These are phyloP conservation scores for Aspergillus avenaceus DNA, from an alignment of 495 filamentous ascomycete genomes.

Conservation along the genomic window DNA sequence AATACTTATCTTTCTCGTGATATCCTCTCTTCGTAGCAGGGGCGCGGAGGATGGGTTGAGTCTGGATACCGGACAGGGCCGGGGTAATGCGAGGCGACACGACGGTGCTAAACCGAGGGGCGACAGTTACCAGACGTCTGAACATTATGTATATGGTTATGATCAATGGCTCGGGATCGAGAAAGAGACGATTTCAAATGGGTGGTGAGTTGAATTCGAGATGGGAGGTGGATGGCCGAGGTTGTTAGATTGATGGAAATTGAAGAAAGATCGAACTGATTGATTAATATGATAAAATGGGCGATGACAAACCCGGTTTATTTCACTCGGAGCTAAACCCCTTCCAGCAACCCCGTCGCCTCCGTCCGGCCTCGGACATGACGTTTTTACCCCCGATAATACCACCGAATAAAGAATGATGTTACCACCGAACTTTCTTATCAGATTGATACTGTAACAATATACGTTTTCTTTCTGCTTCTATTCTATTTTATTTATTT, in stretches of 20 bases:
- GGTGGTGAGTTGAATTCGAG: neutral
- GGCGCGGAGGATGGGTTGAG: conserved; percentile 28
- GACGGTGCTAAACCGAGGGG: conserved; percentile 44
- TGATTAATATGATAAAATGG: conserved; percentile 6
- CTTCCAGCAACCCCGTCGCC: conserved; percentile 11
- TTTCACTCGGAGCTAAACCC: conserved; percentile 9
- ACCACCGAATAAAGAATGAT: neutral
- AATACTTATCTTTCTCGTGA: conserved; percentile 59
- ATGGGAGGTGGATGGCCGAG: neutral
- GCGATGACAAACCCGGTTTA: conserved; percentile 1
- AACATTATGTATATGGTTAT: conserved; percentile 39
- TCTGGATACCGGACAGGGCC: conserved; percentile 30
- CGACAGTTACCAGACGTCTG: conserved; percentile 46
- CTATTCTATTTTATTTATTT: no score
- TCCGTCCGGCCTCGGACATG: conserved; percentile 19
- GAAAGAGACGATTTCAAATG: neutral
- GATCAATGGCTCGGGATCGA: neutral
- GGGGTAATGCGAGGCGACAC: conserved; percentile 43
- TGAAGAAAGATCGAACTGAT: no score
- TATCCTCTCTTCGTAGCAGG: conserved; percentile 44
- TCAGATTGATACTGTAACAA: neutral
- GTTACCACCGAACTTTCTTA: no score
- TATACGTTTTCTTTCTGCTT: no score
- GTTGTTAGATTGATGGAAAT: conserved; percentile 7
- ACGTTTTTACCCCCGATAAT: neutral